Percentiles rank a stretch among this genome's conserved stretches.
Conservation (phyloP, 495 filamentous ascomycete genomes). For the Ramalina intermedia region DNA sequence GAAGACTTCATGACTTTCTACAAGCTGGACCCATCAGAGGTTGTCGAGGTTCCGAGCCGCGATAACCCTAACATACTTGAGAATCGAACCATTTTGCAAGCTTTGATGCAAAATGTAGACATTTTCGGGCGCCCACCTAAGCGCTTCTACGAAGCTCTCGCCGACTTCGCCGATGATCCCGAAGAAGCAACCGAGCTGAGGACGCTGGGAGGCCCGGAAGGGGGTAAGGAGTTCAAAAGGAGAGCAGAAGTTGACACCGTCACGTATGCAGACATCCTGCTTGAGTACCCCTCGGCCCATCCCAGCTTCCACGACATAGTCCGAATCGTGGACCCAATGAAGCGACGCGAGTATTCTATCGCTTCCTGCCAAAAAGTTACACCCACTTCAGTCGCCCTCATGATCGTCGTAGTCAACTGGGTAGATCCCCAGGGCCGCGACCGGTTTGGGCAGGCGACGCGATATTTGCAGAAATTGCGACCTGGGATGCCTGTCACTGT, state of each 20-base stretch:
- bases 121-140: constrained; percentile 95
- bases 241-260: constrained; percentile 84
- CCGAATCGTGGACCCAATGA: constrained; percentile 77
- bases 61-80: constrained; percentile 66
- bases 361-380: constrained; percentile 89
- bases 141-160: constrained; percentile 86
- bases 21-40: constrained; percentile 60
- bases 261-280: constrained; percentile 82
- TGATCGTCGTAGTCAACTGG: constrained; percentile 98
- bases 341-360: constrained; percentile 95
- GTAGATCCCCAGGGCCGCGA: constrained; percentile 74
- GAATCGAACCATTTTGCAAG: constrained; percentile 86
- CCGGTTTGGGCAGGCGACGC: constrained; percentile 83
- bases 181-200: constrained; percentile 68
- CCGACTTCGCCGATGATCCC: constrained; percentile 72
- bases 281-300: constrained; percentile 77
- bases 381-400: constrained; percentile 72
- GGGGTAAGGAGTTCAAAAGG: constrained; percentile 86
- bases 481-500: constrained; percentile 69
- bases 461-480: constrained; percentile 62
- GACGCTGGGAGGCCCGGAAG: constrained; percentile 65
- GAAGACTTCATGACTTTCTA: constrained; percentile 79
- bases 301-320: constrained; percentile 83
- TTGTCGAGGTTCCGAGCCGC: constrained; percentile 82
- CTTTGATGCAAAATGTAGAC: constrained; percentile 84